Conservation (phyloP, 208 protist species). For the Acanthamoeba royreba region DNA sequence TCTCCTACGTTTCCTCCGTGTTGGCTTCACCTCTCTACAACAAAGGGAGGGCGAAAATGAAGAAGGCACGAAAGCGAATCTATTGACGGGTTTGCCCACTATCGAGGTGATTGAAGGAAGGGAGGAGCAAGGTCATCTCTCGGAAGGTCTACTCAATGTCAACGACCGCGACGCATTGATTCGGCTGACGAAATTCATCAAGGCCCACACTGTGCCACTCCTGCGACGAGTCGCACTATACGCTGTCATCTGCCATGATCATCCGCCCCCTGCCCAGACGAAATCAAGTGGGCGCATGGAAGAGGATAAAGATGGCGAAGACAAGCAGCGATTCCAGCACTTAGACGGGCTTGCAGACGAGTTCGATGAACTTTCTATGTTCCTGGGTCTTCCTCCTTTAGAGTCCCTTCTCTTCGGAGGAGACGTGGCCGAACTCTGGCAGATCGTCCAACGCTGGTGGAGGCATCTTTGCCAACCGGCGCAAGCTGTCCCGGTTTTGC, state of each 20-base stretch:
- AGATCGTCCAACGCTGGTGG: background rate
- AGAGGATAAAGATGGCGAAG: no score
- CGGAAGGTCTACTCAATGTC: background rate
- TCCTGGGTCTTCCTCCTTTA: background rate
- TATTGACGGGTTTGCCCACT: background rate
- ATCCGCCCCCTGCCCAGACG: background rate
- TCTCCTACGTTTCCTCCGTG: background rate
- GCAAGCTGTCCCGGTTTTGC: background rate
- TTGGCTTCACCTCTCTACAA: background rate
- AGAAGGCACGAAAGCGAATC: background rate
- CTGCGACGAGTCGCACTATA: background rate
- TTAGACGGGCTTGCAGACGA: background rate
- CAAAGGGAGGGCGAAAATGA: background rate
- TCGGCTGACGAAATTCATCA: background rate
- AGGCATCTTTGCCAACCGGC: background rate
- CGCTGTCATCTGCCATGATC: background rate
- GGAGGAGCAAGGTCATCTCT: no score
- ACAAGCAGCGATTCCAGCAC: background rate
- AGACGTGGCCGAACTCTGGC: background rate
- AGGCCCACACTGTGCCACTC: background rate
- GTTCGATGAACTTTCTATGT: background rate
- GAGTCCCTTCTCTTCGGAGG: background rate
- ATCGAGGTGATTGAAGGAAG: background rate
- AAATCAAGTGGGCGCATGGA: no score
- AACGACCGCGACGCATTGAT: background rate